These are phyloP conservation scores for Platanthera guangdongensis DNA, from an alignment of 106 monocot species.

Conservation along the genomic window DNA sequence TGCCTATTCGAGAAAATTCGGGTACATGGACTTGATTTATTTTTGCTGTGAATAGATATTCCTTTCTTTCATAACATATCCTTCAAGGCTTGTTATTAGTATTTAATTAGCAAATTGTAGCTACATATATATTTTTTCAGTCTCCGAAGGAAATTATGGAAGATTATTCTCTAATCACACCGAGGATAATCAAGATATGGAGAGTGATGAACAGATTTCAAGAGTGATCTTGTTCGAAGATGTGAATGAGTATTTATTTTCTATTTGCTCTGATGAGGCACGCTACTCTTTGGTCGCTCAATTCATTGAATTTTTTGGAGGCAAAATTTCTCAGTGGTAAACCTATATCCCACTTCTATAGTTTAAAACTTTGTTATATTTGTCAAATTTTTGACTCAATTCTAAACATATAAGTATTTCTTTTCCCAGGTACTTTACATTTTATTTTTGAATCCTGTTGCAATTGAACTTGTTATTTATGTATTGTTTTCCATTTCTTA, in stretches of 20 bases:
- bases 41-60: constrained; percentile 15
- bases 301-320: constrained; percentile 86
- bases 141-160: constrained; percentile 19
- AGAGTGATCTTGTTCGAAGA: constrained; percentile 87
- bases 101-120: constrained; percentile 1
- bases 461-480: background rate
- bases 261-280: constrained; percentile 63
- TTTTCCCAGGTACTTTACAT: background rate
- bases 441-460: background rate
- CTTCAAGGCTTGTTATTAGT: background rate
- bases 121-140: background rate
- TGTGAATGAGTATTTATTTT: constrained; percentile 79
- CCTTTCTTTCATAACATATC: constrained; percentile 5
- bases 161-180: background rate
- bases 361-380: background rate
- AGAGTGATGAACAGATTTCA: constrained; percentile 61
- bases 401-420: background rate
- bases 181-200: constrained; percentile 30
- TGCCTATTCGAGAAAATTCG: constrained; percentile 73
- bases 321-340: constrained; percentile 75
- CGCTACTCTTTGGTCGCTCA: constrained; percentile 66
- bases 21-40: constrained; percentile 37
- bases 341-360: background rate
- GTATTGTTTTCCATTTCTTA: background rate
- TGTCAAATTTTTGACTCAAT: background rate